Evolutionary conservation across 306 rosid species (phyloP), one percentile per base, ranked within the genome.

Genomic region (Lathyrus aphaca): DNA sequence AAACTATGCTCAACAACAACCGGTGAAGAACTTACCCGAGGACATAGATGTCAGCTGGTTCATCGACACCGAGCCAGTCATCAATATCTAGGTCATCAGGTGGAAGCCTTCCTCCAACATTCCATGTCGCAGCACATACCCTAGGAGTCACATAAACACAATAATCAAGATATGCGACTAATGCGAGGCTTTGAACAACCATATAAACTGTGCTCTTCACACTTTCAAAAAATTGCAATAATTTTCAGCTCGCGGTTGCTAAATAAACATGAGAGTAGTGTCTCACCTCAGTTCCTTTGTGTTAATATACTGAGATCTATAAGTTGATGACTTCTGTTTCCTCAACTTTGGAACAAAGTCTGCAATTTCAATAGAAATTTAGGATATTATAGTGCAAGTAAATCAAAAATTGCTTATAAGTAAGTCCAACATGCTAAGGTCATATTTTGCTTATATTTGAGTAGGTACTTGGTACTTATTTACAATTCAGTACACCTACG

Each of bases 21-120:
- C 51, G 4, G 53, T 9, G 25, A 44, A 60, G 16, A 55, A 79
- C 88, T 77, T 79, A 95, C 99, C 99, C 99, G 10, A 95, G 82
- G 68, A 95, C 96, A 76, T 95, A 95, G 74, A 95, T 84, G 73
- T 95, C 99, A 66, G 99, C 97, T 43, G 99, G 97, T 60, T 89
- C 95, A 39, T 79, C 67, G 64, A 80, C 78, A 59, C 84, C 89
- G 10, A 95, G 76, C 97, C 96, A 95, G 49, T 87, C 95, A 77
- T 91, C 99, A 77, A 95, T 86, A 81, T 91, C 95, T 55, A 91
- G 74, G 84, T 95, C 96, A 38, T 91, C 95, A 10, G 99, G 91
- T 58, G 97, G 99, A 81, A 78, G 79, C 78, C 55, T 85, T 74
- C 99, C 99, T 66, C 93, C 99, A 48, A 86, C 96, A 75, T 95